These are phyloP conservation scores for Daldinia loculata DNA, from an alignment of 495 filamentous ascomycete species.

Conservation along the genomic window DNA sequence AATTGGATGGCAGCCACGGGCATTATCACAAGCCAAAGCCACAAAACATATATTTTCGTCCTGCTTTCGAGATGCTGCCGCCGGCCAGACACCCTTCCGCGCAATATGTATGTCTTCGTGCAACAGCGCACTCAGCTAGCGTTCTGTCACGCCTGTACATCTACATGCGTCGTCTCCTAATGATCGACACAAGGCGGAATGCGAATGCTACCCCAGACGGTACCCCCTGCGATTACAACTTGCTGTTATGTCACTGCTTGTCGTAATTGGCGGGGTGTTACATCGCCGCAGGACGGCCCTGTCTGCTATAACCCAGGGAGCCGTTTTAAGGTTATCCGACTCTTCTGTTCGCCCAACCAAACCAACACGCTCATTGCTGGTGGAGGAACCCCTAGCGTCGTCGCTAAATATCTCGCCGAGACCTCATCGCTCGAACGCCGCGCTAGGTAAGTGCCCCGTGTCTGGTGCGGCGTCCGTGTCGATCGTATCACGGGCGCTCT, in stretches of 20 bases:
- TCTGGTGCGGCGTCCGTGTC: slow-evolving; percentile 2
- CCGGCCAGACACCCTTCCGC: neutral
- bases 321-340: neutral
- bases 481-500: slow-evolving; percentile 34
- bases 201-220: slow-evolving; percentile 7
- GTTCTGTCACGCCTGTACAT: neutral
- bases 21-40: neutral
- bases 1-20: neutral
- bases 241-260: slow-evolving; percentile 32
- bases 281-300: slow-evolving; percentile 25
- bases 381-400: neutral
- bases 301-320: neutral
- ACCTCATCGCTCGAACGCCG: slow-evolving; percentile 14
- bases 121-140: slow-evolving; percentile 4
- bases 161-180: slow-evolving; percentile 26
- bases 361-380: neutral
- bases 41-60: neutral
- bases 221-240: slow-evolving; percentile 7
- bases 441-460: slow-evolving; percentile 29
- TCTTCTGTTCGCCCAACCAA: neutral
- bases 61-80: neutral
- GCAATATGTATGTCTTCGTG: slow-evolving; percentile 2
- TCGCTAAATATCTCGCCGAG: slow-evolving; percentile 26
- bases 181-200: slow-evolving; percentile 29
- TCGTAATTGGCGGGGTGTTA: slow-evolving; percentile 39